Percentiles rank a stretch among this genome's conserved stretches.
Evolutionary conservation across 2,329 filamentous ascomycete genomes (phyloP).

Genomic region (Scedosporium dehoogii): DNA sequence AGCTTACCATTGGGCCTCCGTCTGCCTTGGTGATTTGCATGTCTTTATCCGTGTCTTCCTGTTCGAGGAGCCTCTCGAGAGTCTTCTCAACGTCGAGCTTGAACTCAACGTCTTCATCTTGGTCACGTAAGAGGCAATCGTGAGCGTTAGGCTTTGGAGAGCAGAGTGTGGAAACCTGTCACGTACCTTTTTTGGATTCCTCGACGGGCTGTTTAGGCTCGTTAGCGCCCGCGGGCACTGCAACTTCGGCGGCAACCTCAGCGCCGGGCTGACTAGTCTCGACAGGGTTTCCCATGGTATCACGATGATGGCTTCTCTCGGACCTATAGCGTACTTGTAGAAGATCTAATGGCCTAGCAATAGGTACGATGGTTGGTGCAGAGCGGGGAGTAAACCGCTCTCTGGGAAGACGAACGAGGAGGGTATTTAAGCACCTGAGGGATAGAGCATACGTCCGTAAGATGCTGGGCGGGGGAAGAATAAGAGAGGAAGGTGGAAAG

Average conservation of each 20-base stretch:
- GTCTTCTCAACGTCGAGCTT: slow-evolving; percentile 80
- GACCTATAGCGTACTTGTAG: not conserved
- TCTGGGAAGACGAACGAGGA: not conserved
- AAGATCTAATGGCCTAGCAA: no score
- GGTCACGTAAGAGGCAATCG: not conserved
- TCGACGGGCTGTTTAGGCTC: not conserved
- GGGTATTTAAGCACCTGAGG: not conserved
- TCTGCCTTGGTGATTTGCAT: slow-evolving; percentile 98
- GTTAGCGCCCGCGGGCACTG: not conserved
- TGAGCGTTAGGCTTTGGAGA: not conserved
- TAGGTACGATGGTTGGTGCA: not conserved
- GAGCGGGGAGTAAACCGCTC: not conserved
- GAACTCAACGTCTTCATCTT: slow-evolving; percentile 34
- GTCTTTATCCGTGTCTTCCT: slow-evolving; percentile 90
- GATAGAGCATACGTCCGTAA: not conserved
- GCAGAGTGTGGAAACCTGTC: not conserved
- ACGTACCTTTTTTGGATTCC: no score
- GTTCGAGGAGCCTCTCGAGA: slow-evolving; percentile 64
- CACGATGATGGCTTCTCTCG: not conserved
- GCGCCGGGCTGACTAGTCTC: not conserved
- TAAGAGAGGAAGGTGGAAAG: not conserved
- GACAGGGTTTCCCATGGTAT: not conserved
- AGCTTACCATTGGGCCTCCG: slow-evolving; percentile 70
- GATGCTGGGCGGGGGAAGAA: not conserved
- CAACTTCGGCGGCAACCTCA: not conserved